phyloP scores from a whole-genome alignment of 192 early-diverging fungal species.

The Backusella westeae region DNA sequence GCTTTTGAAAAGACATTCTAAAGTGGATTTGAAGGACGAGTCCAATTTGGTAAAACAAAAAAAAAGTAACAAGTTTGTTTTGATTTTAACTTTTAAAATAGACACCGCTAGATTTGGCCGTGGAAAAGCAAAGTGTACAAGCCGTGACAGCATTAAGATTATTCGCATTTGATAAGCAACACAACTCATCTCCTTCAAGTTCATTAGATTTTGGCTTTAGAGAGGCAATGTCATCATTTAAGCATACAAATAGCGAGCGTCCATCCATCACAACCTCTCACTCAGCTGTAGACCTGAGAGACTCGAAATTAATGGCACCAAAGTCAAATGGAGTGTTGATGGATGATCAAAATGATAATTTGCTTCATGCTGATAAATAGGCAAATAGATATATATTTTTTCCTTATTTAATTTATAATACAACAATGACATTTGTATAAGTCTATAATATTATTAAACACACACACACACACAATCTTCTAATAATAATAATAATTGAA shows the following conservation, averaged over 20 bases:
- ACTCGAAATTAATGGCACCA: background rate
- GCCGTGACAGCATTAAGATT: slow-evolving; percentile 23
- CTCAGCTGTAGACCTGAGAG: slow-evolving; percentile 30
- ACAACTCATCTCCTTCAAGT: slow-evolving; percentile 35
- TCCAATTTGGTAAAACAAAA: slow-evolving; percentile 51
- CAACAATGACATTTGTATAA: background rate
- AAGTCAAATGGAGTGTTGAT: background rate
- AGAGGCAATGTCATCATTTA: slow-evolving; percentile 43
- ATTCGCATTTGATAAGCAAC: slow-evolving; percentile 41
- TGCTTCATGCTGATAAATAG: slow-evolving; percentile 2
- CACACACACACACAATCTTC: background rate
- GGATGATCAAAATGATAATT: background rate
- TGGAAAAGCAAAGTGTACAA: background rate
- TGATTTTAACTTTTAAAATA: slow-evolving; percentile 16
- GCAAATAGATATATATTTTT: background rate
- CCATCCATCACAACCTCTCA: slow-evolving; percentile 19
- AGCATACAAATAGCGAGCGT: slow-evolving; percentile 6
- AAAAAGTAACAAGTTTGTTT: background rate
- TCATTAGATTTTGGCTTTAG: slow-evolving; percentile 43
- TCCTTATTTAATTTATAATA: slow-evolving; percentile 5
- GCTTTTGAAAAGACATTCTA: slow-evolving; percentile 71
- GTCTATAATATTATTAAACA: slow-evolving; percentile 2
- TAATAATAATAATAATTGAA: background rate
- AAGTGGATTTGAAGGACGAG: slow-evolving; percentile 70
- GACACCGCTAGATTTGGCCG: slow-evolving; percentile 56